Conservation (phyloP, 1,139 yeast species). For the Hemisphaericaspora xylofermentans region DNA sequence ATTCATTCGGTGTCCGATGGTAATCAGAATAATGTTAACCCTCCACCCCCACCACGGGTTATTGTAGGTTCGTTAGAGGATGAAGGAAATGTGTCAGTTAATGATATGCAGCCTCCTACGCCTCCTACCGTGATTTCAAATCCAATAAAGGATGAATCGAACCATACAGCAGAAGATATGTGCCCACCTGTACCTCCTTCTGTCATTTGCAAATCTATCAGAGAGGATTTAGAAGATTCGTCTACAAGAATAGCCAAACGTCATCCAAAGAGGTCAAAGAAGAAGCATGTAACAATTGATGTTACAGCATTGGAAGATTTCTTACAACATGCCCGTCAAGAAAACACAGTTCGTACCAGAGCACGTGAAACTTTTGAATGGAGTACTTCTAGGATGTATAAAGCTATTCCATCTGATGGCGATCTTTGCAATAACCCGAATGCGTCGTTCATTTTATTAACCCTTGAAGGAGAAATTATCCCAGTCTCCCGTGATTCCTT, state of each 20-base stretch:
- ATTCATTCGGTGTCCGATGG: conserved; percentile 7
- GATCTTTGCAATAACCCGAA: conserved; percentile 1
- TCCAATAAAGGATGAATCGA: neutral
- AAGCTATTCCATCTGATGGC: conserved; percentile 28
- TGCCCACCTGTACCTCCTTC: neutral
- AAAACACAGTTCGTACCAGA: conserved; percentile 46
- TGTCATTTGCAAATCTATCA: neutral
- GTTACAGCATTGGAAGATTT: conserved; percentile 32
- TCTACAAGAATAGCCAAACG: neutral
- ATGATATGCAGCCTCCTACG: neutral
- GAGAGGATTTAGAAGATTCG: neutral
- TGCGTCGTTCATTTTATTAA: conserved; percentile 39
- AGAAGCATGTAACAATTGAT: conserved; percentile 10
- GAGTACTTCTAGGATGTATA: conserved; percentile 46
- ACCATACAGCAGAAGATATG: neutral
- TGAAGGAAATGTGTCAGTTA: neutral
- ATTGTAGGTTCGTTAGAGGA: neutral
- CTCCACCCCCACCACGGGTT: neutral
- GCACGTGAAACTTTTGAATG: conserved; percentile 56
- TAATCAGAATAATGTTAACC: neutral
- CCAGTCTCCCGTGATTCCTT: conserved; percentile 40
- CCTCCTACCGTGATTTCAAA: neutral
- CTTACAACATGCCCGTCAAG: conserved; percentile 43
- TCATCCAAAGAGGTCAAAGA: conserved; percentile 5
- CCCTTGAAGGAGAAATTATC: conserved; percentile 43